Evolutionary conservation across 805 yeast genomes (phyloP).

Genomic region (Nakazawaea peltata): DNA sequence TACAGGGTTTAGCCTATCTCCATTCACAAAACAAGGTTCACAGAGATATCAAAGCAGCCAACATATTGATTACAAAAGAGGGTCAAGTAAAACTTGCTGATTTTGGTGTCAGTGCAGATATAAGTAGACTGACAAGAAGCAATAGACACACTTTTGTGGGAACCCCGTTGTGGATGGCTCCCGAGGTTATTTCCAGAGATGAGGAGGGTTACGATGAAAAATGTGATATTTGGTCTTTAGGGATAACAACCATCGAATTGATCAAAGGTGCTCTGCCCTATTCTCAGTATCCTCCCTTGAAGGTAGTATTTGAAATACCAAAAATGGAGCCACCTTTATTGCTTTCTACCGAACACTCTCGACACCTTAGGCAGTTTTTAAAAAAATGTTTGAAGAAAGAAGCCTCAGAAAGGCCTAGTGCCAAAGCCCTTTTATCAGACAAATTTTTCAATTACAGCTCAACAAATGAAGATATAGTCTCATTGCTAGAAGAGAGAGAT

Average conservation of each 20-base stretch:
- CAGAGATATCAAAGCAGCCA: conserved; percentile 87
- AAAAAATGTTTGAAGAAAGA: conserved; percentile 57
- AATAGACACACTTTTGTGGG: conserved; percentile 80
- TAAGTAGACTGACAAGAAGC: conserved; percentile 38
- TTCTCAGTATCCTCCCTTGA: conserved; percentile 65
- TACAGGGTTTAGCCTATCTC: conserved; percentile 67
- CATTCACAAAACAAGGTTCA: conserved; percentile 75
- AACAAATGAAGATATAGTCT: too few relatives aligned
- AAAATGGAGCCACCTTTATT: conserved; percentile 53
- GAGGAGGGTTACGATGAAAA: conserved; percentile 63
- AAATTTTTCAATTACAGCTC: conserved; percentile 50
- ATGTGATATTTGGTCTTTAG: conserved; percentile 95
- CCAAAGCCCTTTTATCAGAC: conserved; percentile 45
- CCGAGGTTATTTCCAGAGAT: conserved; percentile 66
- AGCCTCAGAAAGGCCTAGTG: conserved; percentile 59
- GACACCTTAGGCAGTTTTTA: conserved; percentile 46
- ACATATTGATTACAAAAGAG: conserved; percentile 59
- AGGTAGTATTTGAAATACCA: conserved; percentile 67
- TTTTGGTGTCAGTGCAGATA: conserved; percentile 88
- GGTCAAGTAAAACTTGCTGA: conserved; percentile 83
- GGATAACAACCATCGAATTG: conserved; percentile 85
- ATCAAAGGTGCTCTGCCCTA: conserved; percentile 79
- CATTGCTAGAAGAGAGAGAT: not conserved
- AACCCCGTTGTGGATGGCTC: conserved; percentile 99
- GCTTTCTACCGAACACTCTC: conserved; percentile 33